Conservation (phyloP, 2,329 filamentous ascomycete species). For the Pseudogymnoascus sp. region DNA sequence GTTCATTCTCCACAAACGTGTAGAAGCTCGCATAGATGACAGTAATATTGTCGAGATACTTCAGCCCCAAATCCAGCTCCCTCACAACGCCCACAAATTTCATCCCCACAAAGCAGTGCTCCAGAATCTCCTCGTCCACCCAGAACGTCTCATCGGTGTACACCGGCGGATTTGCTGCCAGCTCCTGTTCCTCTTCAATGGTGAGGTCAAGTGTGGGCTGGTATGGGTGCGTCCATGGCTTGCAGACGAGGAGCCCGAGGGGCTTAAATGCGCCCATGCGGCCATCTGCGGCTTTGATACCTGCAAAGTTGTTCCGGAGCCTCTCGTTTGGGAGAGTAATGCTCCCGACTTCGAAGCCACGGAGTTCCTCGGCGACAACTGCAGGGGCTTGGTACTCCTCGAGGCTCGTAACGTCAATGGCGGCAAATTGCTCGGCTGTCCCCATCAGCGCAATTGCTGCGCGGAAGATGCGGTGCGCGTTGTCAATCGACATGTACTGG, state of each 20-base stretch:
- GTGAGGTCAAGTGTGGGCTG: slow-evolving; percentile 19
- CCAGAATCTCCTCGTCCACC: slow-evolving; percentile 55
- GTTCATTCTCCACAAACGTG: slow-evolving; percentile 56
- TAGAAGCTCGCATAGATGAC: slow-evolving; percentile 55
- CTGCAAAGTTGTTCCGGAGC: slow-evolving; percentile 36
- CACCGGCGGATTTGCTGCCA: slow-evolving; percentile 19
- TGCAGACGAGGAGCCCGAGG: slow-evolving; percentile 39
- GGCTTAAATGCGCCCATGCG: slow-evolving; percentile 30
- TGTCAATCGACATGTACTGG: slow-evolving; percentile 18
- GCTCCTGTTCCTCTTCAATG: slow-evolving; percentile 18
- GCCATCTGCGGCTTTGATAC: slow-evolving; percentile 29
- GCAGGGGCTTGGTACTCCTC: slow-evolving; percentile 11
- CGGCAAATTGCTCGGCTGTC: slow-evolving; percentile 10
- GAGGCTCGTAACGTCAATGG: slow-evolving; percentile 4
- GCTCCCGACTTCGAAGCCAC: slow-evolving; percentile 52
- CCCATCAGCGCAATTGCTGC: slow-evolving; percentile 15
- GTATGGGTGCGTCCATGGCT: slow-evolving; percentile 33
- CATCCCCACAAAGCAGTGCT: slow-evolving; percentile 55
- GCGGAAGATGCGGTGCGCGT: slow-evolving; percentile 13
- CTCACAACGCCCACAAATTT: slow-evolving; percentile 50
- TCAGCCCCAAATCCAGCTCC: slow-evolving; percentile 50
- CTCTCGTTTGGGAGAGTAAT: slow-evolving; percentile 40
- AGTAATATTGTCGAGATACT: slow-evolving; percentile 54
- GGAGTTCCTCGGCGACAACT: slow-evolving; percentile 32
- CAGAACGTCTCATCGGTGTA: slow-evolving; percentile 49